Evolutionary conservation across 1,284 basidiomycete species (phyloP).

Genomic region (Leccinum pachyderme): DNA sequence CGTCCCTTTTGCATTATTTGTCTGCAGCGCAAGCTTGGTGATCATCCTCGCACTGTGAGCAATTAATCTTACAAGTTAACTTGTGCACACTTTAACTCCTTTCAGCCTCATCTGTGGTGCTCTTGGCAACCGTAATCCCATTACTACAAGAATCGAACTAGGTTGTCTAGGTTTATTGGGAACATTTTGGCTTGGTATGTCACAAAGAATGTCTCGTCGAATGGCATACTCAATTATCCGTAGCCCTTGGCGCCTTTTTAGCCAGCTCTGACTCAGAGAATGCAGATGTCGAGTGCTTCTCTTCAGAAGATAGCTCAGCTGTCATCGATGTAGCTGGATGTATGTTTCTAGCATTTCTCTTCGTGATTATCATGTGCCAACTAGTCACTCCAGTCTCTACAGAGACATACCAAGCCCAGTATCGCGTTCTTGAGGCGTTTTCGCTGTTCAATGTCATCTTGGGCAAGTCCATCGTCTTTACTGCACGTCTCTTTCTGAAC

Average conservation of each 20-base stretch:
- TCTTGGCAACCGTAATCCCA: conserved; percentile 65
- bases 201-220: conserved; percentile 1
- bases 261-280: conserved; percentile 68
- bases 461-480: conserved; percentile 41
- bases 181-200: conserved; percentile 76
- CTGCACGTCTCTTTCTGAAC: conserved; percentile 12
- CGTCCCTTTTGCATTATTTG: conserved; percentile 79
- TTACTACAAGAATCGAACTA: conserved; percentile 75
- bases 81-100: conserved; percentile 4
- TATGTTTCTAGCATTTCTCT: conserved; percentile 38
- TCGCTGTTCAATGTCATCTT: conserved; percentile 73
- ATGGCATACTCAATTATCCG: conserved; percentile 16
- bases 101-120: conserved; percentile 60
- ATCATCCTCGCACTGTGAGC: conserved; percentile 66
- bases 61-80: not conserved
- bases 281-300: conserved; percentile 79
- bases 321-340: conserved; percentile 59
- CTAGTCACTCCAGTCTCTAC: conserved; percentile 47
- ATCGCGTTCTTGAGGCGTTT: conserved; percentile 74
- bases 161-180: conserved; percentile 66
- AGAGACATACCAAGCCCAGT: conserved; percentile 78
- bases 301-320: conserved; percentile 49
- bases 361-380: not conserved
- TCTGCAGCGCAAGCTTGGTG: conserved; percentile 64
- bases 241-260: conserved; percentile 71